These are phyloP conservation scores for Pseudoturritis turrita DNA, from an alignment of 345 rosid genomes.

Conservation along the genomic window DNA sequence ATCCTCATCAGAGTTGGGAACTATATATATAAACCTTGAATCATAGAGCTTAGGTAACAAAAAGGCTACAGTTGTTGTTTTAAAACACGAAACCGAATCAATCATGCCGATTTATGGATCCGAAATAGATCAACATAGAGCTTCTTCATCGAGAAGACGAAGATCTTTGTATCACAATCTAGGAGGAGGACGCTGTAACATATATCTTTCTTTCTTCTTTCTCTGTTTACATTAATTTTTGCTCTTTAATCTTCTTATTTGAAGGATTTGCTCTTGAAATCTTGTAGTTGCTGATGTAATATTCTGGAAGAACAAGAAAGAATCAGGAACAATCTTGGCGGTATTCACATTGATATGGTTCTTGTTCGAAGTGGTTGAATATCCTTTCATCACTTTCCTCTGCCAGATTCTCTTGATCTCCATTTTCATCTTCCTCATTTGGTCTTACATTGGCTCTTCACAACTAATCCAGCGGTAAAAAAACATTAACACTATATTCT, in stretches of 20 bases:
- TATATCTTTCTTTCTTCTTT: not conserved
- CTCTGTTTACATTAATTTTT: not conserved
- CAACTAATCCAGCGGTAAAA: slow-evolving; percentile 47
- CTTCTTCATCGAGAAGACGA: slow-evolving; percentile 25
- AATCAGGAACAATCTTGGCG: slow-evolving; percentile 51
- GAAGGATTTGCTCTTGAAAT: not conserved
- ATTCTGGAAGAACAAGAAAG: slow-evolving; percentile 59
- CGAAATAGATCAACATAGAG: slow-evolving; percentile 18
- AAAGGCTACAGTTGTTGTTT: slow-evolving; percentile 22
- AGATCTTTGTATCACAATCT: slow-evolving; percentile 30
- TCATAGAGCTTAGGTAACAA: not conserved
- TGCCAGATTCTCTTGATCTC: slow-evolving; percentile 44
- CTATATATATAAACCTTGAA: slow-evolving; percentile 13
- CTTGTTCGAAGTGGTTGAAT: slow-evolving; percentile 61
- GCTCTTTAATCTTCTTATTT: not conserved
- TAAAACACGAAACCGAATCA: not conserved
- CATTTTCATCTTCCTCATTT: slow-evolving; percentile 46
- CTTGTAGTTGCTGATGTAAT: slow-evolving; percentile 59
- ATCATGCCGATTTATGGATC: slow-evolving; percentile 6
- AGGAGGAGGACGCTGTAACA: slow-evolving; percentile 36
- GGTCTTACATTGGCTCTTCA: slow-evolving; percentile 50
- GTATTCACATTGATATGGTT: slow-evolving; percentile 56
- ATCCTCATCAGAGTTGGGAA: not conserved
- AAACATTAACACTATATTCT: not conserved
- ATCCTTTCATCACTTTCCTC: slow-evolving; percentile 51